A percentile compares a stretch with the other conserved stretches of the same genome.
Conservation (phyloP, 2,329 filamentous ascomycete genomes). For the Verticillium albo-atrum region DNA sequence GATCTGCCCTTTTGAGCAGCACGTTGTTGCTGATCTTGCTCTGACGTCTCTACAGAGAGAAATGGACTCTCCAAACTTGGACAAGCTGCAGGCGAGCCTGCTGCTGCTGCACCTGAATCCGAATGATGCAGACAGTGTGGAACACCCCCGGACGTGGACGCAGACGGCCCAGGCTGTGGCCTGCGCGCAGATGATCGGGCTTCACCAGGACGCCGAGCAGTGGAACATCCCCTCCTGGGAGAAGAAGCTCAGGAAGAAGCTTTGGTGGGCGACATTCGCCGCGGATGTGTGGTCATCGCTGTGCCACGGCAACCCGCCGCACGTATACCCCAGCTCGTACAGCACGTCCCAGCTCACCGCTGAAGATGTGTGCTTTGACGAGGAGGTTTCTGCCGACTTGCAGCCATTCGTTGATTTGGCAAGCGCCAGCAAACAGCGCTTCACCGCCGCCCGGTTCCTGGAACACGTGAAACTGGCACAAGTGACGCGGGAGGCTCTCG, state of each 20-base stretch:
- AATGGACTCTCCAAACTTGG: constrained; percentile 40
- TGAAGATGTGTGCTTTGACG: constrained; percentile 37
- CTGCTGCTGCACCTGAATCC: constrained; percentile 40
- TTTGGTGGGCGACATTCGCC: constrained; percentile 41
- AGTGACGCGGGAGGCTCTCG: constrained; percentile 25
- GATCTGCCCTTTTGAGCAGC: constrained; percentile 31
- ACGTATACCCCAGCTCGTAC: constrained; percentile 34
- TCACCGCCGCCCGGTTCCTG: constrained; percentile 31
- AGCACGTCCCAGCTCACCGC: constrained; percentile 31
- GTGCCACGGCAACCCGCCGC: constrained; percentile 41
- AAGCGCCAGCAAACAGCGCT: constrained; percentile 25
- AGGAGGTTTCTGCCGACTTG: constrained; percentile 31
- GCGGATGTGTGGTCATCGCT: constrained; percentile 41
- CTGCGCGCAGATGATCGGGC: constrained; percentile 39
- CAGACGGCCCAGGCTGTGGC: constrained; percentile 37
- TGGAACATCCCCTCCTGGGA: constrained; percentile 40
- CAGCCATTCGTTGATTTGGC: constrained; percentile 27
- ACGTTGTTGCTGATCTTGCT: constrained; percentile 45
- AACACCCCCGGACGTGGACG: constrained; percentile 40
- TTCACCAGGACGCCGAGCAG: constrained; percentile 35
- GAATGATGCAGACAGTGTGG: constrained; percentile 38
- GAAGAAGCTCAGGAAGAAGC: constrained; percentile 34
- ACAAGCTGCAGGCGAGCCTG: constrained; percentile 40
- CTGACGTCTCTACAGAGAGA: constrained; percentile 38
- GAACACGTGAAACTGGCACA: constrained; percentile 26